Conservation (phyloP, 2,329 filamentous ascomycete species). For the Penicillium sp. region DNA sequence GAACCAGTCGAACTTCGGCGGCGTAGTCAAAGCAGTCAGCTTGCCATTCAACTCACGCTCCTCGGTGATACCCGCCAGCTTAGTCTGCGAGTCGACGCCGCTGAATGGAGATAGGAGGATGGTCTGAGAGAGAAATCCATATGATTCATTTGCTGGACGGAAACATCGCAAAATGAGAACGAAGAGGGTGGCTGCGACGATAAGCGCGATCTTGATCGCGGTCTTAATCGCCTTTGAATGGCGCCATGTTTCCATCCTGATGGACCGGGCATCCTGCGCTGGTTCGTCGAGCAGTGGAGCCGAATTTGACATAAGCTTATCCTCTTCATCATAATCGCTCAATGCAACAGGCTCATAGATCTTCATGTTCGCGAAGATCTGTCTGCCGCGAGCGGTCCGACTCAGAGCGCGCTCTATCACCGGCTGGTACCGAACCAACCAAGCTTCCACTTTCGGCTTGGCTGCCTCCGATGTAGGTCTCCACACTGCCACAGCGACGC, state of each 20-base stretch:
- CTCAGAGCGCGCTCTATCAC: not conserved
- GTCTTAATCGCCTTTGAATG: not conserved
- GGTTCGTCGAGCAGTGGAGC: slow-evolving; percentile 13
- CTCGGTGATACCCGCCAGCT: slow-evolving; percentile 12
- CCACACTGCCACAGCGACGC: slow-evolving; percentile 1
- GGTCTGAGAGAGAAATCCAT: slow-evolving; percentile 20
- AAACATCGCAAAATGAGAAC: slow-evolving; percentile 27
- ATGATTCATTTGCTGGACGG: slow-evolving; percentile 27
- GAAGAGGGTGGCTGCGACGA: slow-evolving; percentile 23
- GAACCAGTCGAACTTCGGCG: slow-evolving; percentile 19
- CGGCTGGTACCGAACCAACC: not conserved
- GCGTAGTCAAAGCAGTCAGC: slow-evolving; percentile 16
- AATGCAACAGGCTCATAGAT: slow-evolving; percentile 15
- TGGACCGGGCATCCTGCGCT: not conserved
- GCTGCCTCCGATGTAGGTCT: slow-evolving; percentile 2
- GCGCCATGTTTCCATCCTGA: not conserved
- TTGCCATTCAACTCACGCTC: slow-evolving; percentile 15
- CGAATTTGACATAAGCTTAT: slow-evolving; percentile 6
- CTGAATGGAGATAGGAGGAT: slow-evolving; percentile 18
- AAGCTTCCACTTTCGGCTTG: not conserved
- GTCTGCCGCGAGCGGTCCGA: not conserved
- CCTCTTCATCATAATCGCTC: slow-evolving; percentile 18
- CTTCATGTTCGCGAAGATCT: slow-evolving; percentile 11
- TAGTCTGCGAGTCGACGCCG: slow-evolving; percentile 12
- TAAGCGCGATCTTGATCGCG: slow-evolving; percentile 13